Conservation (phyloP, 768 basidiomycete species). For the Suillus luteus region DNA sequence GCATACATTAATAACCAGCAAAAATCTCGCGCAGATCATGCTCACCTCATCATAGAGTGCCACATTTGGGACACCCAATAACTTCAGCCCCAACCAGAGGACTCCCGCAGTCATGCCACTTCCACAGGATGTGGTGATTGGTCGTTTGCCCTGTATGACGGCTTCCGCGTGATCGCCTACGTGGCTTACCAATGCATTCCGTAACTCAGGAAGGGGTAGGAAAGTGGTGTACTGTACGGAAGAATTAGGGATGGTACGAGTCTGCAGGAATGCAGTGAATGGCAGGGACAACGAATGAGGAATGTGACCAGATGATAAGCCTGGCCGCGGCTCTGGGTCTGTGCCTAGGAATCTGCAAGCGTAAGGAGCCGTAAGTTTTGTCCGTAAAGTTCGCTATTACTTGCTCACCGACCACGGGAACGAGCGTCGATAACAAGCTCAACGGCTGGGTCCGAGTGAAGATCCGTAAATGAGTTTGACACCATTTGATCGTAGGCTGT, state of each 20-base stretch:
- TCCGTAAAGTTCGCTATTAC: conserved; percentile 3
- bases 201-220: conserved; percentile 58
- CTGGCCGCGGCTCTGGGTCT: conserved; percentile 87
- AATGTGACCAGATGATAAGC: conserved; percentile 89
- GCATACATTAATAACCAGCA: conserved; percentile 20
- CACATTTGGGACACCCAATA: conserved; percentile 60
- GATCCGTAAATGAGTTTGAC: conserved; percentile 58
- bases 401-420: conserved; percentile 68
- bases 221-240: conserved; percentile 59
- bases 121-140: conserved; percentile 81
- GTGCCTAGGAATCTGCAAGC: conserved; percentile 68
- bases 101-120: conserved; percentile 98
- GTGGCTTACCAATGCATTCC: conserved; percentile 57
- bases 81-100: conserved; percentile 88
- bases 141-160: conserved; percentile 59
- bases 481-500: conserved; percentile 84
- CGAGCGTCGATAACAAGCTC: conserved; percentile 90
- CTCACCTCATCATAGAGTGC: conserved; percentile 94
- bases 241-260: conserved; percentile 34
- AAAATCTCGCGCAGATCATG: conserved; percentile 12
- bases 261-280: conserved; percentile 70
- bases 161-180: conserved; percentile 63
- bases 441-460: conserved; percentile 43
- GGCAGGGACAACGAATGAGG: conserved; percentile 85
- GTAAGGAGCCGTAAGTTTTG: conserved; percentile 12